These are phyloP conservation scores for Russula lepida DNA, from an alignment of 768 basidiomycete species.

Conservation along the genomic window DNA sequence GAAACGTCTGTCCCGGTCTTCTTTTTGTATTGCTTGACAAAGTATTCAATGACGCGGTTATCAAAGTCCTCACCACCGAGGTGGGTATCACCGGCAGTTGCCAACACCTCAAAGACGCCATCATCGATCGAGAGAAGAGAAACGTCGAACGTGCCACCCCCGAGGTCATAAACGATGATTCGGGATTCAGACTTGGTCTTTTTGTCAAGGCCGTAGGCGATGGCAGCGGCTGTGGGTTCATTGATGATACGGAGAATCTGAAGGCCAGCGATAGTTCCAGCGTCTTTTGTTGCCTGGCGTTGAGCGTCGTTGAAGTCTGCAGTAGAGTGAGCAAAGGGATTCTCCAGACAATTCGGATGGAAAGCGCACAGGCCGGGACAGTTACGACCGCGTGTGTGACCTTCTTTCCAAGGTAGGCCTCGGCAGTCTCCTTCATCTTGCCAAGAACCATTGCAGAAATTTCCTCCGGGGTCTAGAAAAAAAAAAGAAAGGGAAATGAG, in stretches of 20 bases:
- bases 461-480: slow-evolving; percentile 78
- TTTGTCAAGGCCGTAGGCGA: slow-evolving; percentile 98
- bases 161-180: slow-evolving; percentile 97
- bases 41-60: slow-evolving; percentile 41
- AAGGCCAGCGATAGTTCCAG: slow-evolving; percentile 90
- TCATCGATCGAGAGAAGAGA: slow-evolving; percentile 74
- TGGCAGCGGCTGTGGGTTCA: slow-evolving; percentile 94
- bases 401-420: slow-evolving; percentile 92
- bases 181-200: slow-evolving; percentile 79
- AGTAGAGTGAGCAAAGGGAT: slow-evolving; percentile 18
- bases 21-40: slow-evolving; percentile 49
- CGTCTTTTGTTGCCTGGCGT: slow-evolving; percentile 98
- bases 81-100: slow-evolving; percentile 58
- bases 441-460: slow-evolving; percentile 90
- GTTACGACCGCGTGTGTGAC: slow-evolving; percentile 98
- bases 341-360: not conserved
- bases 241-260: slow-evolving; percentile 96
- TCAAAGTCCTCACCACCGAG: slow-evolving; percentile 56
- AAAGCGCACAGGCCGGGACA: slow-evolving; percentile 81
- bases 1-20: slow-evolving; percentile 42
- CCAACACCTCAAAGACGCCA: slow-evolving; percentile 50
- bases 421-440: slow-evolving; percentile 99
- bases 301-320: slow-evolving; percentile 97
- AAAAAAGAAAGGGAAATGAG: not conserved
- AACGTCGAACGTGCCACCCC: slow-evolving; percentile 98